Evolutionary conservation across 495 filamentous ascomycete species (phyloP).

Genomic region (Xylaria sp.): DNA sequence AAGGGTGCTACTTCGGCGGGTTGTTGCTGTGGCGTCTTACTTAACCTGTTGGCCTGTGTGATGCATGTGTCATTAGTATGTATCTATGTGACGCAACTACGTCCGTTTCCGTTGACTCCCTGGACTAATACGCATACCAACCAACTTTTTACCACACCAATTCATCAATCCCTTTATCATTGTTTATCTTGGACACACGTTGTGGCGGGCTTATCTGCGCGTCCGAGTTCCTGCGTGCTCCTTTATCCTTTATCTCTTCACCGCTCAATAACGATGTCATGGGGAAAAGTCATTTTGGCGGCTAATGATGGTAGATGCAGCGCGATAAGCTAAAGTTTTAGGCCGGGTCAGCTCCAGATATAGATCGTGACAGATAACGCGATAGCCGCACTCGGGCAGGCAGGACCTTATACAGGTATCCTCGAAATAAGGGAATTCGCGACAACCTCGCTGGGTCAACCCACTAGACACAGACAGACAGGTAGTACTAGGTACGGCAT

Average conservation of each 20-base stretch:
- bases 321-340: conserved; percentile 32
- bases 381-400: not conserved
- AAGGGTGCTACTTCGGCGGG: too few relatives aligned
- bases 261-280: conserved; percentile 33
- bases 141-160: not conserved
- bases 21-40: not conserved
- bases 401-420: too few relatives aligned
- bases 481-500: not conserved
- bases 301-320: conserved; percentile 31
- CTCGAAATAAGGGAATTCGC: not conserved
- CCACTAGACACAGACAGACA: conserved; percentile 3
- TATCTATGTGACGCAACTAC: conserved; percentile 30
- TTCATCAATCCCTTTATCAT: conserved; percentile 24
- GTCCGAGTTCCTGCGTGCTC: conserved; percentile 15
- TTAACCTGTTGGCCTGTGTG: not conserved
- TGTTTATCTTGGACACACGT: not conserved
- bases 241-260: conserved; percentile 44
- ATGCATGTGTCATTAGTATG: conserved; percentile 17
- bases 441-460: not conserved
- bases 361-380: conserved; percentile 8
- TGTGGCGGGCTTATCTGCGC: conserved; percentile 30
- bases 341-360: not conserved
- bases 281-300: conserved; percentile 19
- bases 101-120: conserved; percentile 34
- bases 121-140: conserved; percentile 30